phyloP scores from a whole-genome alignment of 1,284 basidiomycete species.

The Xerocomus minutiporus region DNA sequence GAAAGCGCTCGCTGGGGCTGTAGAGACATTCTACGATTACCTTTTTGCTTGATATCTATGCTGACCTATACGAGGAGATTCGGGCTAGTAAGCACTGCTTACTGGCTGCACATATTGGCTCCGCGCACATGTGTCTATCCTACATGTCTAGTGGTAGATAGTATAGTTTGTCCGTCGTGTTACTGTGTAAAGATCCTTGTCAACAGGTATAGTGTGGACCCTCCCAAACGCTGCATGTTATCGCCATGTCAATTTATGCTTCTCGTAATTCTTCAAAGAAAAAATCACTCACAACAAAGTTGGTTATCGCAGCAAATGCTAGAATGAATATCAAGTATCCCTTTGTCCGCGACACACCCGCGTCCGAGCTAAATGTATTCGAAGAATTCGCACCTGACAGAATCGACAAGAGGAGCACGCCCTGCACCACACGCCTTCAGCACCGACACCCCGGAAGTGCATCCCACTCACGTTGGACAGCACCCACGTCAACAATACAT shows the following conservation, averaged over 20 bases:
- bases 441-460: neutral
- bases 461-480: constrained; percentile 66
- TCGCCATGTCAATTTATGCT: neutral
- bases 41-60: constrained; percentile 33
- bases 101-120: neutral
- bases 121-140: constrained; percentile 1
- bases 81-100: neutral
- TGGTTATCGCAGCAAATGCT: constrained; percentile 73
- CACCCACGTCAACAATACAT: constrained; percentile 84
- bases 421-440: constrained; percentile 39
- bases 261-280: neutral
- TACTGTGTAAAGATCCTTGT: constrained; percentile 59
- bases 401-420: constrained; percentile 69
- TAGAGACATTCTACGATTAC: constrained; percentile 38
- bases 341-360: constrained; percentile 56
- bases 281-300: constrained; percentile 47
- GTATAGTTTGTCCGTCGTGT: constrained; percentile 5
- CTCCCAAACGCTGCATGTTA: constrained; percentile 47
- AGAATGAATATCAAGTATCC: constrained; percentile 79
- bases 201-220: constrained; percentile 62
- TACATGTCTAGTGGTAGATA: constrained; percentile 5
- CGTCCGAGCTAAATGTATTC: constrained; percentile 57
- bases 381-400: constrained; percentile 62
- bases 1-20: constrained; percentile 17
- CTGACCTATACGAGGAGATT: neutral